A percentile compares a stretch with the other conserved stretches of the same genome.
phyloP scores from a whole-genome alignment of 169 alveolate genomes.

The Eimeria acervulina region DNA sequence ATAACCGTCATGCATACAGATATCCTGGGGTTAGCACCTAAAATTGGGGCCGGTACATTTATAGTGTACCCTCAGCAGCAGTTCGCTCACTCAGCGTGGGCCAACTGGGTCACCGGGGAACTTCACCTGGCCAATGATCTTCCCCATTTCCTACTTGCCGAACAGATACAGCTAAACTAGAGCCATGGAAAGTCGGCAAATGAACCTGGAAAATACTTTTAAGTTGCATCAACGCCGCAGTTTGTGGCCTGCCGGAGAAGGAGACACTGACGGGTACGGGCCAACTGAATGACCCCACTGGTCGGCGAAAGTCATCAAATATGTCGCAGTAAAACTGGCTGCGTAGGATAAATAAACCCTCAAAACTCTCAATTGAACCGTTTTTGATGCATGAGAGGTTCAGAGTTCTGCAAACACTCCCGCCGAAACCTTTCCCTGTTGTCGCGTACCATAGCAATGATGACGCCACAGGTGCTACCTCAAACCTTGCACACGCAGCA shows the following conservation, averaged over 20 bases:
- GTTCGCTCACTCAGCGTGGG: background rate
- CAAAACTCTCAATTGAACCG: background rate
- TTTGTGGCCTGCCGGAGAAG: background rate
- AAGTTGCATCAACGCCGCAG: background rate
- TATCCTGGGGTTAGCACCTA: background rate
- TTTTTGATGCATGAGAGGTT: background rate
- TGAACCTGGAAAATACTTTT: background rate
- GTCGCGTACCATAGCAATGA: constrained; percentile 12
- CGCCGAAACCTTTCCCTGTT: background rate
- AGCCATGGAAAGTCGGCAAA: background rate
- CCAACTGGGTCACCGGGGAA: background rate
- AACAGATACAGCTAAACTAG: background rate
- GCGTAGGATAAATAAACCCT: background rate
- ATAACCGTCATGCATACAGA: too few relatives aligned
- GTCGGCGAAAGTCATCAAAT: background rate
- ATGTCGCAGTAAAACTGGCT: background rate
- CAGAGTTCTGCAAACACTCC: constrained; percentile 17
- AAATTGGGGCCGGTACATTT: background rate
- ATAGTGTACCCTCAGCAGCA: background rate
- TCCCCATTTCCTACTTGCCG: background rate
- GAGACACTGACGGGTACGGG: background rate
- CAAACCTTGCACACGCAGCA: background rate
- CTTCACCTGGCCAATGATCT: background rate
- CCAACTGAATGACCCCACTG: constrained; percentile 28
- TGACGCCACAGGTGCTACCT: constrained; percentile 47